A percentile compares a stretch with the other conserved stretches of the same genome.
phyloP scores from a whole-genome alignment of 2,329 filamentous ascomycete species.

The Aspergillus viridinutans region DNA sequence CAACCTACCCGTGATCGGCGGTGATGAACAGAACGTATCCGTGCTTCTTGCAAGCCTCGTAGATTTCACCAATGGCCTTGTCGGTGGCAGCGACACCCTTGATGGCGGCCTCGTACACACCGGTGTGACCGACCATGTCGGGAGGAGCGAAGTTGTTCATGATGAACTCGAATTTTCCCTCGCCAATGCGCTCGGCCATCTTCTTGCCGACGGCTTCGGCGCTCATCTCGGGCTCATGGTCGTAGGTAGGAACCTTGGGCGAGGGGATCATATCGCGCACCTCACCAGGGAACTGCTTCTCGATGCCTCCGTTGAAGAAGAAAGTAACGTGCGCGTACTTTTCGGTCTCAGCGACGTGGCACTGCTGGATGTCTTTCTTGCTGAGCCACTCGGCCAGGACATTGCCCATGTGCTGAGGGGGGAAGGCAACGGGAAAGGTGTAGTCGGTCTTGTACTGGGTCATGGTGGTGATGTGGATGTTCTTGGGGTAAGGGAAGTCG shows the following conservation, averaged over 20 bases:
- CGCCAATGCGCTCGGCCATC: slow-evolving; percentile 78
- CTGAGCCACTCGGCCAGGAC: slow-evolving; percentile 96
- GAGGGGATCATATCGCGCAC: slow-evolving; percentile 90
- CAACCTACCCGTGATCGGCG: slow-evolving; percentile 75
- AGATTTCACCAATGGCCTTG: slow-evolving; percentile 87
- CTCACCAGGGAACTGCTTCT: slow-evolving; percentile 92
- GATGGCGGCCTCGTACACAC: slow-evolving; percentile 92
- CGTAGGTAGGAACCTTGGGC: slow-evolving; percentile 93
- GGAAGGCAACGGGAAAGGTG: slow-evolving; percentile 86
- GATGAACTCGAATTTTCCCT: slow-evolving; percentile 87
- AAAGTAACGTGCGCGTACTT: slow-evolving; percentile 99
- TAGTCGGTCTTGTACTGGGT: slow-evolving; percentile 97
- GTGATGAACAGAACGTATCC: slow-evolving; percentile 94
- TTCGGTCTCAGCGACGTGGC: slow-evolving; percentile 96
- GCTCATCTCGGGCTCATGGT: slow-evolving; percentile 93
- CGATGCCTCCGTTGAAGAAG: slow-evolving; percentile 99
- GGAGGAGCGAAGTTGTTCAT: slow-evolving; percentile 99
- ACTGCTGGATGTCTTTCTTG: slow-evolving; percentile 85
- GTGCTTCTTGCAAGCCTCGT: slow-evolving; percentile 88
- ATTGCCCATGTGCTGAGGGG: slow-evolving; percentile 93
- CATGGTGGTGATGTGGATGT: slow-evolving; percentile 88
- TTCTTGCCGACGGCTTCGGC: slow-evolving; percentile 85
- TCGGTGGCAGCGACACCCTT: slow-evolving; percentile 82
- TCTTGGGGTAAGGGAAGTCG: slow-evolving; percentile 90
- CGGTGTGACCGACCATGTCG: slow-evolving; percentile 99